Conservation (phyloP, 2,329 filamentous ascomycete species). For the Thelonectria olida region DNA sequence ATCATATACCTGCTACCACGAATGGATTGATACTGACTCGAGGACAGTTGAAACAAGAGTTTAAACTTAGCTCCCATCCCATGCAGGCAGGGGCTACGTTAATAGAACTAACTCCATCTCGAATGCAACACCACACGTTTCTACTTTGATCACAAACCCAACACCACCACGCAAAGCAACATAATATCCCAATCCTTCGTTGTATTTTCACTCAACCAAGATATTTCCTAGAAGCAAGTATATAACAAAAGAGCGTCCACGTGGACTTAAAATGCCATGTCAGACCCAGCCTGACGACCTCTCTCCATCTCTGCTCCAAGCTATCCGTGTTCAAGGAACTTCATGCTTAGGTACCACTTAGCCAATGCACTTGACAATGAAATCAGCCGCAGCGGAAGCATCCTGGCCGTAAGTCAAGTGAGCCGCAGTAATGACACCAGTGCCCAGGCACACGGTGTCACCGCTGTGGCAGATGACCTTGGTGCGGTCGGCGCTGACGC, state of each 20-base stretch:
- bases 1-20: neutral
- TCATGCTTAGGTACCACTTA: too few relatives aligned
- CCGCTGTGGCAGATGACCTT: slow-evolving; percentile 46
- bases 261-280: neutral
- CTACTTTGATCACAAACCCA: too few relatives aligned
- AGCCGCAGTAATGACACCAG: slow-evolving; percentile 36
- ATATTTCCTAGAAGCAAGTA: neutral
- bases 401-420: slow-evolving; percentile 43
- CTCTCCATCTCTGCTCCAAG: too few relatives aligned
- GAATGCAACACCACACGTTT: too few relatives aligned
- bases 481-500: slow-evolving; percentile 27
- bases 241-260: neutral
- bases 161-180: neutral
- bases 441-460: slow-evolving; percentile 44
- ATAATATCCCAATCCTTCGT: neutral
- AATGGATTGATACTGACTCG: neutral
- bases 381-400: slow-evolving; percentile 40
- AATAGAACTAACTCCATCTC: neutral
- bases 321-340: too few relatives aligned
- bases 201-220: neutral
- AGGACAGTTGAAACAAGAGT: neutral
- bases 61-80: too few relatives aligned
- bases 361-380: slow-evolving; percentile 36
- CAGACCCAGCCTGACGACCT: neutral
- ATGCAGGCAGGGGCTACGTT: neutral